These are phyloP conservation scores for Silene noctiflora DNA, from an alignment of 179 eudicot genomes.

Conservation along the genomic window DNA sequence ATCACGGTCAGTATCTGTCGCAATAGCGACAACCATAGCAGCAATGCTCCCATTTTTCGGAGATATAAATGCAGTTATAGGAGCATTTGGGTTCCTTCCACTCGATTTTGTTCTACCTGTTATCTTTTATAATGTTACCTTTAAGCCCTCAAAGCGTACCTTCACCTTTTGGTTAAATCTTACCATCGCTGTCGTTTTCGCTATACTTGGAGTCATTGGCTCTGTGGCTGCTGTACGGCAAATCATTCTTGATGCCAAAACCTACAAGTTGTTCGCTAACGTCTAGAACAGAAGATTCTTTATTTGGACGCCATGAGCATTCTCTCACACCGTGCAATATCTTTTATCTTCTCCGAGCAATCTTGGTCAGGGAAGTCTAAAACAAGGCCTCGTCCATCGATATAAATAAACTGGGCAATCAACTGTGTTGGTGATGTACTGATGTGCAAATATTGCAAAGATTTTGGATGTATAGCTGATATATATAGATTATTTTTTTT, in stretches of 20 bases:
- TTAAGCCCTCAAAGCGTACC: slow-evolving; percentile 58
- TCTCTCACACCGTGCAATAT: background rate
- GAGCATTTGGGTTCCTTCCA: slow-evolving; percentile 80
- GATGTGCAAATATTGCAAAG: no score
- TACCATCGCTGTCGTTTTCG: slow-evolving; percentile 43
- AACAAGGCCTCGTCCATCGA: no score
- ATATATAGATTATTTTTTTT: no score
- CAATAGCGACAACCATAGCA: slow-evolving; percentile 49
- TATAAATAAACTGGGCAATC: no score
- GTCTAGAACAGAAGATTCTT: background rate
- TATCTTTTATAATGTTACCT: slow-evolving; percentile 67
- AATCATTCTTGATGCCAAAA: slow-evolving; percentile 66
- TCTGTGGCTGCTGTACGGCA: slow-evolving; percentile 68
- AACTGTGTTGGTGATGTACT: no score
- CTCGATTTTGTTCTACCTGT: slow-evolving; percentile 75
- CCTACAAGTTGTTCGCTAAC: slow-evolving; percentile 32
- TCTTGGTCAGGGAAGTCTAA: no score
- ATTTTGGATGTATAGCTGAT: no score
- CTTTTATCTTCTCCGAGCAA: background rate
- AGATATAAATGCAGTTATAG: slow-evolving; percentile 67
- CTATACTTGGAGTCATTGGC: slow-evolving; percentile 40
- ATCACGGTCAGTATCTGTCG: slow-evolving; percentile 51
- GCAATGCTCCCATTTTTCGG: slow-evolving; percentile 93
- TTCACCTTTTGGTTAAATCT: slow-evolving; percentile 51
- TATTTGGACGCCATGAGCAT: background rate